These are phyloP conservation scores for Trichoderma cornu-damae DNA, from an alignment of 2,329 filamentous ascomycete species.

Conservation along the genomic window DNA sequence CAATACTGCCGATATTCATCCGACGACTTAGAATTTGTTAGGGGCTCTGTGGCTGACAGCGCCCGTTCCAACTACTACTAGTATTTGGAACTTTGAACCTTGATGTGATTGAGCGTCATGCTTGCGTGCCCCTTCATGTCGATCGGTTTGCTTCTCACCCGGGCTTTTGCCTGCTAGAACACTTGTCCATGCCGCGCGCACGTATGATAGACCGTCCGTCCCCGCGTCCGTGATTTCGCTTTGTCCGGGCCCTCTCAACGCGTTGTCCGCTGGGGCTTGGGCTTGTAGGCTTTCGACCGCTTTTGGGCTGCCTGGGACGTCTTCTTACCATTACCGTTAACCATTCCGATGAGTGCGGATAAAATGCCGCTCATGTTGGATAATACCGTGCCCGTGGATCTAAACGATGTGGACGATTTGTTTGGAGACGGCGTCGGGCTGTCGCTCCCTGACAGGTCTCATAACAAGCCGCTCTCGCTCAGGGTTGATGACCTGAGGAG, in stretches of 20 bases:
- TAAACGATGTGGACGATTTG: constrained; percentile 65
- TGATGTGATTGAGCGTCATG: constrained; percentile 2
- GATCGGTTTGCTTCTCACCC: background rate
- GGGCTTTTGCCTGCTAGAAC: background rate
- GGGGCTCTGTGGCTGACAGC: background rate
- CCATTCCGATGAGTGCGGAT: constrained; percentile 32
- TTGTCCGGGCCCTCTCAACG: background rate
- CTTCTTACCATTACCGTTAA: no score
- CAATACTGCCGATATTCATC: background rate
- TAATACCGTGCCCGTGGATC: constrained; percentile 43
- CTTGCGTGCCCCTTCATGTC: background rate
- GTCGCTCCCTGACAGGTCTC: constrained; percentile 44
- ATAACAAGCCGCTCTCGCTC: constrained; percentile 60
- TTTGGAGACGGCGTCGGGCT: constrained; percentile 66
- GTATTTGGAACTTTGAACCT: background rate
- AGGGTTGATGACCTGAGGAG: constrained; percentile 71
- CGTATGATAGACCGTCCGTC: background rate
- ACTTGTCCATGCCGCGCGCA: background rate
- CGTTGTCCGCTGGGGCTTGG: background rate
- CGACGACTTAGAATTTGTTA: background rate
- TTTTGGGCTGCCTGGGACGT: background rate
- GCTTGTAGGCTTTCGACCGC: constrained; percentile 4
- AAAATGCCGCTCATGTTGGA: constrained; percentile 43
- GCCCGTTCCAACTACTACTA: background rate
- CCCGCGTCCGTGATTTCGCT: constrained; percentile 3